Evolutionary conservation across 1,139 yeast species (phyloP), one percentile per base, ranked within the genome.

Genomic region (Petasospora rhodanensis): DNA sequence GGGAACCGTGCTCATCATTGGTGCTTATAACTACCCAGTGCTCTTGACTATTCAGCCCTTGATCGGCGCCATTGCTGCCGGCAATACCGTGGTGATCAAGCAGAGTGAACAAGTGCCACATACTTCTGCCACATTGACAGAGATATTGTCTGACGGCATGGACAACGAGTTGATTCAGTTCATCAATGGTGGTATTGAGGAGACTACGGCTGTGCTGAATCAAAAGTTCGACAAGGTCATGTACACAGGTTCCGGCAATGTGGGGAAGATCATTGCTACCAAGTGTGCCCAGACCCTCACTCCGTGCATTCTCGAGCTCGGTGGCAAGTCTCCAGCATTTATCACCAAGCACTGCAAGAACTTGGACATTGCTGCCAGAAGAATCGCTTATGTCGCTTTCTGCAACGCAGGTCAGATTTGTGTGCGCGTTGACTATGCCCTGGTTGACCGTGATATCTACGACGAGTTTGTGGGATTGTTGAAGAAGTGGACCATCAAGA

Each of bases 311-410:
- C 68, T 91, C 42, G 97, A 89, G 60, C 68, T 91, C 30, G 97
- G 97, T 32, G 96, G 96, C n/a, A 87, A 87, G 56, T 80, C 91
- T 4, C 96, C 96, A 0, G 84, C 76, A 1, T 68, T 87, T 43
- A 64, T 87, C 9, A 73, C 87, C 33, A 65, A 70, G 28, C 66
- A 71, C 31, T 64, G 73, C 29, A 45, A 54, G 7, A 58, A 77
- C 45, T 45, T 83, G 32, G 58, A 60, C 14, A 58, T 67, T 0
- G 68, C 83, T n/a, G 77, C 87, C 13, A 69, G 69, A 41, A 72
- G 96, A 58, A 61, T 84, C 13, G 68, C 74, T 5, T 84, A 93
- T 85, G 91, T 91, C 21, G 75, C 81, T 45, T 81, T 79, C 50
- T 63, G 75, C 25, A 87, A 85, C 54, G 76, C 81, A n/a, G 96